Evolutionary conservation across 257 asterid genomes (phyloP), one percentile per base, ranked within the genome.

Genomic region (Primulina tabacum): DNA sequence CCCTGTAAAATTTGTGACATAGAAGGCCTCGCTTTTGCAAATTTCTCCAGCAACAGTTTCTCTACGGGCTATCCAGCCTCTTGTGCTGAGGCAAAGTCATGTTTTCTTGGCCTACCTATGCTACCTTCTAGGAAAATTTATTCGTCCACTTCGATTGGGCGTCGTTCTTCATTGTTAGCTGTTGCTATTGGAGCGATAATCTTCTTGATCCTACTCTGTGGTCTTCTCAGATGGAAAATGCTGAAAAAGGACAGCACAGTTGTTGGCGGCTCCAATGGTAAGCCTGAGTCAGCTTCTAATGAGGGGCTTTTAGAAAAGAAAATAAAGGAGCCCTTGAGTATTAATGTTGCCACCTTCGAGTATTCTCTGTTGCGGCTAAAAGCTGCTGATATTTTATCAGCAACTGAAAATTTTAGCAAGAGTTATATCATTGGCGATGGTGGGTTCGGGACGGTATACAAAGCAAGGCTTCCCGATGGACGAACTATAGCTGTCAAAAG

Each of bases 391-490:
- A 83, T 89, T 18, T 62, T 85, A 55, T 73, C 84, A 17, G 95
- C 98, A 17, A 92, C 96, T 2, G 88, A 84, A 5, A 92, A 89
- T 62, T 92, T 92, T 77, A 86, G 87, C 84, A 69, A 72, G 82
- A 84, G 88, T 33, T 80, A 73, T 78, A 80, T 90, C 12, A 87
- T 90, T 35, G 96, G 96, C 0, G 90, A 87, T 16, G 97, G 96
- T 56, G 97, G 96, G 34, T 88, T 74, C 32, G 97, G 96, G 1
- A 89, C 95, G 0, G 97, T 90, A 4, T 90, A 90, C 10, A 80
- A 66, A 77, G 96, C 95, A 9, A 58, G 73, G 2, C 50, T 89
- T 2, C 85, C 87, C 0, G 81, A 71, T 1, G 88, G 88, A 7
- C 82, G 77, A 4, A 72, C 65, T 2, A 73, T 90, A 11, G 97